Conservation (phyloP, 306 rosid genomes). For the Dryas octopetala region DNA sequence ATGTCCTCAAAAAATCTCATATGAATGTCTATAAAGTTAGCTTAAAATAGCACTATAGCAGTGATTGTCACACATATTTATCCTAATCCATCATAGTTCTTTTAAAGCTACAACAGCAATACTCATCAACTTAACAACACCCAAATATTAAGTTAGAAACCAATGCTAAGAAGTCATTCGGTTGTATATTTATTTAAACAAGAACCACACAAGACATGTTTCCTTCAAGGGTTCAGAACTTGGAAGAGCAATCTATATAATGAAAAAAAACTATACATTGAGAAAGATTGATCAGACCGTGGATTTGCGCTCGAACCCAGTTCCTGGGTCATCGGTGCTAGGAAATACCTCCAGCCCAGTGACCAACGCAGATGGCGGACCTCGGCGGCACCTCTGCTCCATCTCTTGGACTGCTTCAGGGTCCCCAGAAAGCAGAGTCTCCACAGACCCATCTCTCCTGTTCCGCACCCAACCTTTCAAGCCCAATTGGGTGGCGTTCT, state of each 20-base stretch:
- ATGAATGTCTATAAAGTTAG: neutral
- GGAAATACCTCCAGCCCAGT: constrained; percentile 72
- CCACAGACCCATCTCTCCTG: constrained; percentile 59
- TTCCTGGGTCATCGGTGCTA: constrained; percentile 53
- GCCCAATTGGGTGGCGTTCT: constrained; percentile 48
- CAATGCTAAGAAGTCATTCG: neutral
- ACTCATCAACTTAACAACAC: neutral
- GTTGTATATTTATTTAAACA: neutral
- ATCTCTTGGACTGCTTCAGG: constrained; percentile 54
- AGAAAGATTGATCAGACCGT: constrained; percentile 45
- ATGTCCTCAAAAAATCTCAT: neutral
- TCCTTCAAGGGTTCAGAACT: constrained; percentile 9
- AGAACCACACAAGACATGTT: neutral
- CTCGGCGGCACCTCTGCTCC: constrained; percentile 87
- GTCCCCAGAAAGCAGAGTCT: constrained; percentile 49
- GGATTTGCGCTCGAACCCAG: constrained; percentile 56
- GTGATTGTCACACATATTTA: neutral
- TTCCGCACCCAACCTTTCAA: constrained; percentile 57
- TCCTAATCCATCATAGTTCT: neutral
- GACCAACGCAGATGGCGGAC: constrained; percentile 69
- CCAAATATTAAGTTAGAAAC: neutral
- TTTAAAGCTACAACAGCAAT: neutral
- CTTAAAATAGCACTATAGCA: neutral
- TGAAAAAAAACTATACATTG: neutral
- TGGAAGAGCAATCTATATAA: neutral